Evolutionary conservation across 306 rosid genomes (phyloP), one percentile per base, ranked within the genome.

Genomic region (Inga laurina): DNA sequence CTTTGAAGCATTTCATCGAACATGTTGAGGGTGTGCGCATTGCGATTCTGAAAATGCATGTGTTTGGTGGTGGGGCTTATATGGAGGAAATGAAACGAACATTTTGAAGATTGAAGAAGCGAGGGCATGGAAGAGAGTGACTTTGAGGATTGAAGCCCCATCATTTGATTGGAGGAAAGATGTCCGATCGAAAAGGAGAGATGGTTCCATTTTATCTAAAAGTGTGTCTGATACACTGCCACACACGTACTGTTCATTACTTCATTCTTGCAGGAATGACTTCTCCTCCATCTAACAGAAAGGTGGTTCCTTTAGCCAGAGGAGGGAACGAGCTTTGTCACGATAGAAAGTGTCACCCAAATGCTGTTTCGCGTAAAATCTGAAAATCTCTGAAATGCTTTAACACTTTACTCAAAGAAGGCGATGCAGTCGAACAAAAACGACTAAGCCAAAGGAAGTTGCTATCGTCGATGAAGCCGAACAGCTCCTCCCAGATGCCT

Each of bases 1-100:
- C 77, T 78, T 8, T 73, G 84, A 56, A 84, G 83, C 73, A 81
- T 69, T 88, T 91, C 77, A 59, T 87, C 88, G 79, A 86, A 75
- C 86, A 79, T 37, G 67, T 82, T 68, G 65, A 68, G 86, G 75
- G 85, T 71, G 83, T 70, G 82, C 54, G 83, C 46, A 49, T 51
- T 51, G 46, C 80, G 6, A 43, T 9, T 9, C 13, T 7, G 52
- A 62, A 77, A 41, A n/a, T 71, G n/a, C 1, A 65, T 59, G 48
- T 0, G 2, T 41, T 24, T 11, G 72, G 65, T 8, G 37, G 15
- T 21, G 27, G 35, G n/a, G 39, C 21, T 43, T 46, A 15, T 57
- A 68, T 83, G 9, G 51, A 73, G 84, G 70, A 59, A 54, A n/a
- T 15, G 68, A 7, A 39, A 46, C 37, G 72, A 64, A n/a, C 45